Percentiles rank a stretch among this genome's conserved stretches.
Conservation (phyloP, 768 basidiomycete genomes). For the Rhizopogon salebrosus region DNA sequence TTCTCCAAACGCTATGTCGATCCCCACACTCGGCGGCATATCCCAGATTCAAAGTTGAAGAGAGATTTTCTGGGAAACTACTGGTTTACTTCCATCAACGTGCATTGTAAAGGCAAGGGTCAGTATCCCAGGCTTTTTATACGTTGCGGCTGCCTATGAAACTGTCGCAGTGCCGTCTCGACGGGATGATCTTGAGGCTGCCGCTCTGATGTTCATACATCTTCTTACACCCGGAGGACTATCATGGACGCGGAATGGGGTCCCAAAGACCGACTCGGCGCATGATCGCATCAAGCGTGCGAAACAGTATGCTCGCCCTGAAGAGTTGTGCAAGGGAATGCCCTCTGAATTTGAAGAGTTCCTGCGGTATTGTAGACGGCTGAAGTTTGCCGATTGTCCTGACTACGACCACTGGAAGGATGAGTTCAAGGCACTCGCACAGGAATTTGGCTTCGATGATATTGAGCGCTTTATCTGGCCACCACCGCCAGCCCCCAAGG, state of each 20-base stretch:
- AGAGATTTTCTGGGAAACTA: conserved; percentile 82
- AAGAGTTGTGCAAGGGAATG: conserved; percentile 63
- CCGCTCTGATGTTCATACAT: conserved; percentile 76
- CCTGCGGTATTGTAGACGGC: conserved; percentile 61
- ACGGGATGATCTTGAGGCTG: conserved; percentile 74
- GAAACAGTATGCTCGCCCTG: conserved; percentile 55
- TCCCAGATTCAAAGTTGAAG: conserved; percentile 60
- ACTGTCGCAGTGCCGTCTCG: conserved; percentile 60
- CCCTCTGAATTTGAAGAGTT: conserved; percentile 76
- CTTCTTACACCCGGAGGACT: conserved; percentile 72
- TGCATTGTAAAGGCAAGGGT: conserved; percentile 78
- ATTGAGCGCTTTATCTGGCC: conserved; percentile 72
- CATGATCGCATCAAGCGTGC: conserved; percentile 61
- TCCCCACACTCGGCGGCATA: conserved; percentile 57
- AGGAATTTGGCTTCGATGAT: conserved; percentile 51
- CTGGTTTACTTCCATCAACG: conserved; percentile 76
- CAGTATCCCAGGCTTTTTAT: conserved; percentile 14
- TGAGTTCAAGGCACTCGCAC: conserved; percentile 60
- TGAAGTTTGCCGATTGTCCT: conserved; percentile 64
- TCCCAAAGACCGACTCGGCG: conserved; percentile 62
- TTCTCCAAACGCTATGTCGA: conserved; percentile 80
- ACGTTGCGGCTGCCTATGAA: conserved; percentile 16
- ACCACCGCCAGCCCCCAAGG: conserved; percentile 37
- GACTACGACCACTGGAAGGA: conserved; percentile 63
- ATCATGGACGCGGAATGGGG: conserved; percentile 75